Evolutionary conservation across 139 green algal genomes (phyloP), one percentile per base, ranked within the genome.

Genomic region (Tetradesmus obliquus): DNA sequence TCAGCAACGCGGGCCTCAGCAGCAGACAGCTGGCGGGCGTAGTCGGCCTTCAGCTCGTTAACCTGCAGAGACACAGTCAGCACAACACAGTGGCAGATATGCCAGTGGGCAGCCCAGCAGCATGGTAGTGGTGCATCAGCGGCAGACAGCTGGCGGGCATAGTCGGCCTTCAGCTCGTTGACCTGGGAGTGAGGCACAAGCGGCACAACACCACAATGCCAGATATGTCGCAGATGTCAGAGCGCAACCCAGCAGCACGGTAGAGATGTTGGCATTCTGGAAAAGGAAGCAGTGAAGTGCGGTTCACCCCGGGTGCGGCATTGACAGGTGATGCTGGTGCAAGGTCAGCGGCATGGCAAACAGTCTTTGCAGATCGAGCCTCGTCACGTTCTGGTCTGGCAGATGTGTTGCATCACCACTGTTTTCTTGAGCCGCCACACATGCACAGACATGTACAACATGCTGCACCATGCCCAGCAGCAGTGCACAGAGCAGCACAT

Each of bases 121-220:
- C 22, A 83, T 19, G 17, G 15, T 1, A n/a, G 1, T 79, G 17
- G 69, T 17, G 60, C 81, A 24, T 88, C 91, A 20, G 91, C 87
- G 55, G 87, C 91, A 74, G 66, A 79, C 55, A 93, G 69, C 84
- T 91, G 69, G 6, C 80, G 20, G 1, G 69, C 45, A 51, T 88
- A 93, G 24, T 90, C 62, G 5, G 72, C 55, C 55, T 91, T 89
- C 55, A 93, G 45, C 32, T 82, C 76, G n/a, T 62, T 32, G 20
- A 93, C 89, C 87, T 93, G 71, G 3, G 19, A 17, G 15, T 19
- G n/a, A 45, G 32, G 32, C 32, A 45, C 32, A 72, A 2, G 9
- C 1, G 3, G 79, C 79, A 84, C 19, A 54, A 79, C 45, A 79
- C 1, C 17, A 22, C 19, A 84, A 22, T 55, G 17, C 5, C 32